Base-by-base conservation (phyloP, 1,139 yeast genomes). In the Candida freyschussii region DNA sequence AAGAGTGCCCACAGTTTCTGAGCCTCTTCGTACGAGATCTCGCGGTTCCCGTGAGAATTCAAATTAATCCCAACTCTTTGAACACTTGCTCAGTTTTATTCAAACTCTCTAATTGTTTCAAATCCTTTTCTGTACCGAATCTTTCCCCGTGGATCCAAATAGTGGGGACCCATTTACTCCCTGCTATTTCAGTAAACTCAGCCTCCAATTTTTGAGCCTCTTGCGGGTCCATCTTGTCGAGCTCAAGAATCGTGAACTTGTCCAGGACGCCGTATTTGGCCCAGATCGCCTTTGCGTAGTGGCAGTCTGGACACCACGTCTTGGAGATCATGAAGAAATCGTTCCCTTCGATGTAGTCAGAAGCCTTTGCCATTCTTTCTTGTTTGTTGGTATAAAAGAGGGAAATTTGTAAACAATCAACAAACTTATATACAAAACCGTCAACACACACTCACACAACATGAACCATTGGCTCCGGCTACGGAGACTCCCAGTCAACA, bases 301-400 rank as follows among this genome's bases (percentile, higher is more conserved):
- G 74, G 48, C 89, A 81, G 48, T 81, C 89, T 2, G 85, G 83
- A 55, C 89, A 81, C 87, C 87, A 81, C 14, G 80, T 68, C 45
- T 80, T 81, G 26, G 83, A 72, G 12, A 80, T 55, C 68, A 78
- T 72, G 39, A 81, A 63, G 46, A 59, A 73, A 30, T 62, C 64
- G 56, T 78, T 61, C 6, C 59, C 47, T 6, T 55, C 36, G 32
- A 80, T 66, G 32, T 76, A 58, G 15, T 65, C 59, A 38, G 63
- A 56, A 8, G 77, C 81, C 19, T 34, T 33, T 9, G 26, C 29
- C 25, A 21, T 32, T 12, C n/a, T n/a, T n/a, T n/a, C n/a, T n/a
- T n/a, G n/a, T n/a, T n/a, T n/a, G n/a, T n/a, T n/a, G n/a, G n/a
- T n/a, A n/a, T n/a, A n/a, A n/a, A n/a, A n/a, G n/a, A n/a, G n/a